phyloP scores from a whole-genome alignment of 176 grass and related monocot species.

The Lolium multiflorum region DNA sequence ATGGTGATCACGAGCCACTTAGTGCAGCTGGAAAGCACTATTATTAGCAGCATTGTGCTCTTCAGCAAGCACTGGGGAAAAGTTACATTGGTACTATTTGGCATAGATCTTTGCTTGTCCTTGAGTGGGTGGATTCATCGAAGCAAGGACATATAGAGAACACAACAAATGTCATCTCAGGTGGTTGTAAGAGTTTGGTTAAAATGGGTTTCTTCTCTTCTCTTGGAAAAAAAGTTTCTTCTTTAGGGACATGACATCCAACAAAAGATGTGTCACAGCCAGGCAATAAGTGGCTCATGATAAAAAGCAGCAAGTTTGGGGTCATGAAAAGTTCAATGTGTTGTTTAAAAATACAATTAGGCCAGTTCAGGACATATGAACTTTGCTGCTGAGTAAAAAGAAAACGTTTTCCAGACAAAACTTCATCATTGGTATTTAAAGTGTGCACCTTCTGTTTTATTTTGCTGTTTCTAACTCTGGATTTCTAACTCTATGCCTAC shows the following conservation, averaged over 20 bases:
- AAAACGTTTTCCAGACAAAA: constrained; percentile 8
- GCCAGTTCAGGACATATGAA: constrained; percentile 23
- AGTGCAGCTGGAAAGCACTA: neutral
- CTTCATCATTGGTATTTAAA: neutral
- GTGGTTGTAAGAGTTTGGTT: neutral
- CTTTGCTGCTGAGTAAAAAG: constrained; percentile 18
- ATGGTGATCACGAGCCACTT: constrained; percentile 36
- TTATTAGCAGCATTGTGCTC: neutral
- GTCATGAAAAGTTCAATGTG: constrained; percentile 31
- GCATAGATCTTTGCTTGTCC: neutral
- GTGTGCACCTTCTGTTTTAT: neutral
- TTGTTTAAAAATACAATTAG: neutral
- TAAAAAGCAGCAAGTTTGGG: constrained; percentile 25
- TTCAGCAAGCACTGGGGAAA: constrained; percentile 7
- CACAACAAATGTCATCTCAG: neutral
- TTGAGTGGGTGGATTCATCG: neutral
- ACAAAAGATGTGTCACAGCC: constrained; percentile 33
- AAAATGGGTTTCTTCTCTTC: constrained; percentile 26
- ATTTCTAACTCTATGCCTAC: neutral
- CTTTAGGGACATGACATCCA: constrained; percentile 3
- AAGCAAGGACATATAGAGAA: neutral
- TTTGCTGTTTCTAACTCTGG: neutral
- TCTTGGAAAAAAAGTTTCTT: neutral
- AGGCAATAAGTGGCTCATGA: constrained; percentile 48
- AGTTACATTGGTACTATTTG: neutral